Evolutionary conservation across 352 stramenopile genomes (phyloP).

Genomic region (Pythium phragmitis): DNA sequence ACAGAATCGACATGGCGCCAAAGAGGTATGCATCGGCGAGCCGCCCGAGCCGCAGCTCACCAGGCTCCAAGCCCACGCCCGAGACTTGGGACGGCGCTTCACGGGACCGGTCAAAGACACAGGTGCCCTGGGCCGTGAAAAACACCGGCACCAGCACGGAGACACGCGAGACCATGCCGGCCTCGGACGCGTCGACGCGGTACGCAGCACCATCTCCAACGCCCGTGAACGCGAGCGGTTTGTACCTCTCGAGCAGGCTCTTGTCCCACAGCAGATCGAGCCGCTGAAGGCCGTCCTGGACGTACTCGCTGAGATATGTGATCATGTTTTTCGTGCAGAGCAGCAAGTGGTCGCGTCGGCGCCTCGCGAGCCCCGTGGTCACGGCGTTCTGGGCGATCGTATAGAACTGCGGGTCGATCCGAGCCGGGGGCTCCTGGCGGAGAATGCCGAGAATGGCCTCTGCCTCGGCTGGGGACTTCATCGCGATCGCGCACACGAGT

Average conservation of each 20-base stretch:
- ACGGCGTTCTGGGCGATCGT: slow-evolving; percentile 70
- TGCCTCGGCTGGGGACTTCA: slow-evolving; percentile 74
- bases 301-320: slow-evolving; percentile 78
- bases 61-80: slow-evolving; percentile 66
- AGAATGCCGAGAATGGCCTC: slow-evolving; percentile 75
- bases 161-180: slow-evolving; percentile 58
- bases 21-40: slow-evolving; percentile 81
- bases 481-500: slow-evolving; percentile 79
- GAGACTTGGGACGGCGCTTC: slow-evolving; percentile 50
- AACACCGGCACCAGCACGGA: slow-evolving; percentile 78
- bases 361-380: slow-evolving; percentile 54
- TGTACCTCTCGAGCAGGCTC: slow-evolving; percentile 78
- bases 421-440: slow-evolving; percentile 28
- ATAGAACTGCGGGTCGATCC: slow-evolving; percentile 62
- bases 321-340: slow-evolving; percentile 87
- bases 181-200: slow-evolving; percentile 59
- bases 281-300: slow-evolving; percentile 76
- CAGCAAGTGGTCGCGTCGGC: slow-evolving; percentile 72
- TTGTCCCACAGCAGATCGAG: slow-evolving; percentile 86
- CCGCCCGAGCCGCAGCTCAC: slow-evolving; percentile 60
- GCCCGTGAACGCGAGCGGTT: slow-evolving; percentile 68
- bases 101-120: slow-evolving; percentile 74
- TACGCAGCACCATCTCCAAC: slow-evolving; percentile 72
- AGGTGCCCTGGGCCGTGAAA: slow-evolving; percentile 78
- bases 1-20: slow-evolving; percentile 78